Percentiles rank a stretch among this genome's conserved stretches.
Evolutionary conservation across 768 basidiomycete species (phyloP).

Genomic region (Lactarius sp.): DNA sequence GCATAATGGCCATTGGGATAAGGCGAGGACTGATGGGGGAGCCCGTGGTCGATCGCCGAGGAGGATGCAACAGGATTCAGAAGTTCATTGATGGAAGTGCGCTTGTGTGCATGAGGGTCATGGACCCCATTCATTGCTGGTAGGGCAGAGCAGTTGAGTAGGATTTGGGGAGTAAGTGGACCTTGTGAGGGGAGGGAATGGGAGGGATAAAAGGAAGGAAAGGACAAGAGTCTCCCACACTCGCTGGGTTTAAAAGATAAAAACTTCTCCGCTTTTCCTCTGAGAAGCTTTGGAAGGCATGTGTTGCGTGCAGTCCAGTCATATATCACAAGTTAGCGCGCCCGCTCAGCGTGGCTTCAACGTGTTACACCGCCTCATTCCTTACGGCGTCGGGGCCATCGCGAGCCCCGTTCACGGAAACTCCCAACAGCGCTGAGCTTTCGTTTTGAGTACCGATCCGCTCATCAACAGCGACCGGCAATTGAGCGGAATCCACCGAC

Average conservation of each 20-base stretch:
- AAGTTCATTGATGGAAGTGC: constrained; percentile 47
- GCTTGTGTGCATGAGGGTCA: constrained; percentile 39
- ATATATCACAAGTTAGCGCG: constrained; percentile 9
- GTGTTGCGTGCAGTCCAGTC: background rate
- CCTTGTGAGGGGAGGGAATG: background rate
- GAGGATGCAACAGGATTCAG: constrained; percentile 44
- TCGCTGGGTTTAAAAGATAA: constrained; percentile 18
- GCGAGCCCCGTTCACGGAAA: background rate
- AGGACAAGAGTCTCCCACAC: background rate
- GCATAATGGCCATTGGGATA: constrained; percentile 17
- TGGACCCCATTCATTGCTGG: constrained; percentile 39
- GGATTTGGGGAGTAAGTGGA: background rate
- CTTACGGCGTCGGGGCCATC: background rate
- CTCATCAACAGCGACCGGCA: constrained; percentile 16
- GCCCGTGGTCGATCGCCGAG: constrained; percentile 30
- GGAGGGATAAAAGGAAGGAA: background rate
- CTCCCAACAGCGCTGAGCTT: constrained; percentile 19
- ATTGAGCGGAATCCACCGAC: constrained; percentile 10
- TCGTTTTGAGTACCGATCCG: constrained; percentile 23
- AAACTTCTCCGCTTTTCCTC: constrained; percentile 4
- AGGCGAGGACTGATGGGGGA: constrained; percentile 25
- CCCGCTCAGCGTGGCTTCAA: constrained; percentile 18
- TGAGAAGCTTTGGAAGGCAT: background rate
- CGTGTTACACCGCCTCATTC: constrained; percentile 17
- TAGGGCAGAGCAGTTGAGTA: background rate